Base-by-base conservation (phyloP, 2,329 filamentous ascomycete species). In the Fusarium papillatum region DNA sequence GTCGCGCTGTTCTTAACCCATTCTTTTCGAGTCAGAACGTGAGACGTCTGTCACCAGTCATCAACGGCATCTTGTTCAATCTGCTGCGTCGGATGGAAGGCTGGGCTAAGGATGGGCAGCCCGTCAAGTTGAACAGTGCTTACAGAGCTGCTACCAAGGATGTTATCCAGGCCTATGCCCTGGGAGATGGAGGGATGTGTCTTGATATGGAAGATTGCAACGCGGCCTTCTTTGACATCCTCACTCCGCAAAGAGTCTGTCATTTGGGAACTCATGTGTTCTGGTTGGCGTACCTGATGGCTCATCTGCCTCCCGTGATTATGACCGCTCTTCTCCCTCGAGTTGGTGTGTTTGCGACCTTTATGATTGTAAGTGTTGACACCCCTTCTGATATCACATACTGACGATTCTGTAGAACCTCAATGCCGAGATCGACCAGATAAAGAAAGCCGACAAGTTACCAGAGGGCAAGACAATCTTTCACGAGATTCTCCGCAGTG, bases 121-220 rank as follows among this genome's bases (percentile, higher is more conserved):
- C 70, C 0, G 53, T 76, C 3, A 24, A 34, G 3, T 13, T 78
- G 22, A 68, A 73, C 22, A 17, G 29, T 5, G 68, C 71, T 1
- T 74, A 64, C 10, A 63, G 55, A 34, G 76, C 76, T 5, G 71
- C 73, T 1, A 72, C 76, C 22, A 77, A 74, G 41, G 77, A 78
- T 13, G 70, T 79, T 4, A 79, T 79, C 19, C 68, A 74, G 22
- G 36, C 66, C 2, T 79, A 78, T 50, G 71, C 74, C 0, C 64
- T 79, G 9, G 79, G 79, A 3, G 73, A 77, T 5, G 79, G 78
- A 16, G 64, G 70, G 16, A 80, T 73, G 48, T 82, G 75, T 60
- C 80, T 82, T 1, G 73, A 81, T 24, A 80, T 79, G 77, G 76
- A 80, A 19, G 77, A 83, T 57, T 81, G 74, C 61, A 81, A 81